phyloP scores from a whole-genome alignment of 495 filamentous ascomycete species.

The Penicillium cataractarum region DNA sequence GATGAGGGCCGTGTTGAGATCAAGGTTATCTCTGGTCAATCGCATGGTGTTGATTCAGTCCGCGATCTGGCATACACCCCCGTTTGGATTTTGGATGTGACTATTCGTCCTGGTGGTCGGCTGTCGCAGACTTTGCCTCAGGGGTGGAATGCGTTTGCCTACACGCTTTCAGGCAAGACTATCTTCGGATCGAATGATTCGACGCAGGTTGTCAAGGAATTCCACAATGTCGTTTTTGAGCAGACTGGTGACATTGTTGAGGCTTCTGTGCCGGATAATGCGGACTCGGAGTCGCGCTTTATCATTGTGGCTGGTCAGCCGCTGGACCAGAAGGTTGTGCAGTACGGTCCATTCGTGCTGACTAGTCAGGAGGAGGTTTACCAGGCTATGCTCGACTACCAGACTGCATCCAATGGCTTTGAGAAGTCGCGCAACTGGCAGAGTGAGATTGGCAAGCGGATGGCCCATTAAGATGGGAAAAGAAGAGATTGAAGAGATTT shows the following conservation, averaged over 20 bases:
- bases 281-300: constrained; percentile 67
- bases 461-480: constrained; percentile 43
- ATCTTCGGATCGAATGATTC: constrained; percentile 64
- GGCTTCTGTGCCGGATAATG: constrained; percentile 68
- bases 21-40: constrained; percentile 87
- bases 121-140: constrained; percentile 72
- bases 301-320: constrained; percentile 84
- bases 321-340: constrained; percentile 88
- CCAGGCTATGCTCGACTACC: constrained; percentile 88
- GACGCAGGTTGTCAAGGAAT: constrained; percentile 64
- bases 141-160: constrained; percentile 92
- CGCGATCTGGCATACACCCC: constrained; percentile 93
- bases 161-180: constrained; percentile 72
- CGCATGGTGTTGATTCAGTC: constrained; percentile 80
- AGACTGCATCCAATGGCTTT: constrained; percentile 84
- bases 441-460: constrained; percentile 93
- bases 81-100: constrained; percentile 89
- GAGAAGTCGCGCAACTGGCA: constrained; percentile 82
- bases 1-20: constrained; percentile 75
- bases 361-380: constrained; percentile 83
- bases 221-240: constrained; percentile 90
- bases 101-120: constrained; percentile 76
- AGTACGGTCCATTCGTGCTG: constrained; percentile 95
- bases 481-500: constrained; percentile 2
- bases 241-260: constrained; percentile 73